Evolutionary conservation across 2,329 filamentous ascomycete species (phyloP), one percentile per base, ranked within the genome.

Genomic region (Cladosporium cucumerinum): DNA sequence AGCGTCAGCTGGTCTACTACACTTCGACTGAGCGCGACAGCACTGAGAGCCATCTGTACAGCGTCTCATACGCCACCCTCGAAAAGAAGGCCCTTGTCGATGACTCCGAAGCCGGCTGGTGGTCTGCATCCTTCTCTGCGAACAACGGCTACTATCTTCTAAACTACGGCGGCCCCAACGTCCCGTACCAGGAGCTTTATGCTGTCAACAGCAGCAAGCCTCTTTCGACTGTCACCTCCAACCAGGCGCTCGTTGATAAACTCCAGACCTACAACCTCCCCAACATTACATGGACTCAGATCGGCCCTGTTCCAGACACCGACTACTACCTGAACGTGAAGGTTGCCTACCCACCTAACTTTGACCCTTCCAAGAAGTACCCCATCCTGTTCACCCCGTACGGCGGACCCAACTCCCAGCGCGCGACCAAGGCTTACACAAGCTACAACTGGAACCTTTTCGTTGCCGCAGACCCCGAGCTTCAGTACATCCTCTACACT

Each of bases 141-240:
- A 79, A 77, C 1, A 85, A 84, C 0, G 84, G 84, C 2, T 91
- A 87, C 78, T 90, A 89, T 71, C 84, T 90, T 49, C 82, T 90
- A 2, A 83, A 79, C 60, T 91, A 91, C 72, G 76, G 78, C 21
- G 88, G 88, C 0, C 88, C 88, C 0, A 84, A 89, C 63, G 85
- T 91, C 0, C 88, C 88, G 0, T 90, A 89, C 75, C 87, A 90
- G 71, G 86, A 89, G 67, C 80, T 91, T 0, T 89, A 89, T 76
- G 78, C 84, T 0, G 73, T 82, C 66, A 84, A 87, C 72, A 81
- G 82, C 23, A 83, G 81, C 23, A 81, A 77, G 36, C 82, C 87
- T 0, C 74, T 90, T 10, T 82, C 85, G 6, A 85, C 83, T 0
- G 80, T 91, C 10, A 83, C 84, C 11, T 82, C 84, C 71, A 90